Evolutionary conservation across 805 yeast species (phyloP).

Genomic region (Saccharomycopsis sp.): DNA sequence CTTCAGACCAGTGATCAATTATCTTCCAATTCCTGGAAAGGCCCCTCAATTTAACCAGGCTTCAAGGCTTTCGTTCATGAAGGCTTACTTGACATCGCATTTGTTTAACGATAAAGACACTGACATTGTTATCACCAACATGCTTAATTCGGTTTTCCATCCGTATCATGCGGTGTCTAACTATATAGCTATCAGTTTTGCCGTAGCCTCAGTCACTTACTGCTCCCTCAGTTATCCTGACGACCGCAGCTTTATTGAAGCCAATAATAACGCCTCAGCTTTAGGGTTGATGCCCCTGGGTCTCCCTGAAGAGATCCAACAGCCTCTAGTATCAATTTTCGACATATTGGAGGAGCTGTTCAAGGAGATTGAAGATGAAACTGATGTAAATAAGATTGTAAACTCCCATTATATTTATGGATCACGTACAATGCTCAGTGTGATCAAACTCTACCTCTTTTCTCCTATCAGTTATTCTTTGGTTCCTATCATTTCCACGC

Average conservation of each 20-base stretch:
- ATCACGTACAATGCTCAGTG: slow-evolving; percentile 56
- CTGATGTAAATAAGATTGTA: slow-evolving; percentile 27
- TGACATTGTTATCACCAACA: slow-evolving; percentile 37
- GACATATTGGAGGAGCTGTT: slow-evolving; percentile 26
- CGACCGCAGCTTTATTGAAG: slow-evolving; percentile 35
- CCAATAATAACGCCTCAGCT: slow-evolving; percentile 29
- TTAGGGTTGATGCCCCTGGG: slow-evolving; percentile 32
- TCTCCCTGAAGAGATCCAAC: slow-evolving; percentile 30
- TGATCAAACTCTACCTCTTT: slow-evolving; percentile 47
- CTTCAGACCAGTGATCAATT: slow-evolving; percentile 31
- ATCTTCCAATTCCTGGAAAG: slow-evolving; percentile 38
- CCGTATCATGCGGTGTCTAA: slow-evolving; percentile 69
- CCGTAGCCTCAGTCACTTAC: slow-evolving; percentile 32
- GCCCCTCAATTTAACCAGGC: slow-evolving; percentile 62
- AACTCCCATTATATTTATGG: slow-evolving; percentile 56
- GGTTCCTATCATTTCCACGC: slow-evolving; percentile 42
- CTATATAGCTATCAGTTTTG: slow-evolving; percentile 56
- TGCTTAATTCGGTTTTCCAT: slow-evolving; percentile 47
- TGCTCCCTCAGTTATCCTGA: slow-evolving; percentile 37
- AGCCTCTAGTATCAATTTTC: slow-evolving; percentile 39
- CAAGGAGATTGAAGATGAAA: slow-evolving; percentile 41
- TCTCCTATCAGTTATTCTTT: slow-evolving; percentile 43
- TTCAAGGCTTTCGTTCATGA: slow-evolving; percentile 50
- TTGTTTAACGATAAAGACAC: slow-evolving; percentile 51
- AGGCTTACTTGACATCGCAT: slow-evolving; percentile 41